phyloP scores from a whole-genome alignment of 257 asterid genomes.

The Solanum etuberosum region DNA sequence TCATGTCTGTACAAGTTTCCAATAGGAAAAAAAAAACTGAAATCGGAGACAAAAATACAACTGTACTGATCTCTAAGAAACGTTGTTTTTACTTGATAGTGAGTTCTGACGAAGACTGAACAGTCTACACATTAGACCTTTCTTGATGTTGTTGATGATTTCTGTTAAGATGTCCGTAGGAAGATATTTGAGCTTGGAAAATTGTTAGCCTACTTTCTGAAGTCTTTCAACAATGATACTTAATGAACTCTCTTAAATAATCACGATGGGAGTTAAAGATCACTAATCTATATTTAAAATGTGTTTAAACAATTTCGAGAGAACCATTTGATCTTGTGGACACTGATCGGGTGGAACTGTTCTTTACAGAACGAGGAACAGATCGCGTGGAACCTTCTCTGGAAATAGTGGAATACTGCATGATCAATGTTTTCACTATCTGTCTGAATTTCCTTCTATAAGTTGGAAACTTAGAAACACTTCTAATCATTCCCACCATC shows the following conservation, averaged over 20 bases:
- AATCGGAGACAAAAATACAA: background rate
- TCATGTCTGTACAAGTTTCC: background rate
- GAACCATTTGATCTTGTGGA: conserved; percentile 37
- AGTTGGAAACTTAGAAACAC: conserved; percentile 70
- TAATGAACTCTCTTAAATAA: background rate
- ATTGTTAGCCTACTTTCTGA: background rate
- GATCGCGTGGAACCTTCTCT: conserved; percentile 41
- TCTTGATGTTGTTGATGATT: background rate
- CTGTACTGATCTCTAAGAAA: background rate
- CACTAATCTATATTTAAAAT: background rate
- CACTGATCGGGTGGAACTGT: conserved; percentile 27
- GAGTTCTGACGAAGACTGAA: background rate
- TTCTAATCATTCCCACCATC: conserved; percentile 68
- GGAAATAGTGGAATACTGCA: conserved; percentile 10
- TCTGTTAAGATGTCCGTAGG: background rate
- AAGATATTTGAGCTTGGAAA: background rate
- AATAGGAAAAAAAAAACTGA: background rate
- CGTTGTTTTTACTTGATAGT: background rate
- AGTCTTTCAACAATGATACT: background rate
- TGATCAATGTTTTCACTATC: conserved; percentile 54
- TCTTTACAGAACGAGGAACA: conserved; percentile 19
- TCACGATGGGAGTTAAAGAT: background rate
- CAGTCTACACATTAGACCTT: background rate
- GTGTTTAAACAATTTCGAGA: conserved; percentile 38
- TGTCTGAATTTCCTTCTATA: conserved; percentile 65